Base-by-base conservation (phyloP, 441 rosid species). In the Syzygium malaccense region DNA sequence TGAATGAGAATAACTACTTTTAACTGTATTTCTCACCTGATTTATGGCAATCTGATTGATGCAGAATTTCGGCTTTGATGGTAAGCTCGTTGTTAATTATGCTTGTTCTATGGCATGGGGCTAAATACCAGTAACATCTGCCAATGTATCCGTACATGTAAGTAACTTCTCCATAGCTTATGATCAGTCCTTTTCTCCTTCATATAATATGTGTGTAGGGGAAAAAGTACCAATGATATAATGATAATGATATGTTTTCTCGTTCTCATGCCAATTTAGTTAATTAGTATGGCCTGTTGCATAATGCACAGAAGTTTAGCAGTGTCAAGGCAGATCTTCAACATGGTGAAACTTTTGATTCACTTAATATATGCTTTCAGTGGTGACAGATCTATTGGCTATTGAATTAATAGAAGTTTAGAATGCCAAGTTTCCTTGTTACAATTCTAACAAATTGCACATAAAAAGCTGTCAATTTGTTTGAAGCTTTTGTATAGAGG, bases 21-120 rank as follows among this genome's bases (percentile, higher is more conserved):
- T 37, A 71, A 41, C 83, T 71, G 28, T 37, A 23, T 71, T 71
- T 71, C 83, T 71, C 3, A 71, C 51, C 51, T 71, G 49, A 71
- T 71, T 37, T 71, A 37, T 71, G 51, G 83, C 51, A 71, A 71
- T 71, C 83, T 71, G 49, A 71, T 20, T 86, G 55, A 66, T 91
- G 92, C 97, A 96, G 98, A 96, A 95, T 93, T 97, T 96, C 90
- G 99, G 99, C 30, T 94, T 95, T 90, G 98, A 95, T 93, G 99
- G 99, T 88, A 96, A 96, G 89, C 91, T 98, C 91, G 93, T 98
- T 88, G 97, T 98, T 33, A 96, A 96, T 93, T 96, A 98, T 89
- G 99, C 99, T 51, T 95, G 96, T 92, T 95, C 98, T 55, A 96
- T 96, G 95, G 98, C 98, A 64, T 95, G 99, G 99, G 99, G 99